Conservation (phyloP, 371 early-diverging fungal species). For the Rhizoclosmatium hyalinum region DNA sequence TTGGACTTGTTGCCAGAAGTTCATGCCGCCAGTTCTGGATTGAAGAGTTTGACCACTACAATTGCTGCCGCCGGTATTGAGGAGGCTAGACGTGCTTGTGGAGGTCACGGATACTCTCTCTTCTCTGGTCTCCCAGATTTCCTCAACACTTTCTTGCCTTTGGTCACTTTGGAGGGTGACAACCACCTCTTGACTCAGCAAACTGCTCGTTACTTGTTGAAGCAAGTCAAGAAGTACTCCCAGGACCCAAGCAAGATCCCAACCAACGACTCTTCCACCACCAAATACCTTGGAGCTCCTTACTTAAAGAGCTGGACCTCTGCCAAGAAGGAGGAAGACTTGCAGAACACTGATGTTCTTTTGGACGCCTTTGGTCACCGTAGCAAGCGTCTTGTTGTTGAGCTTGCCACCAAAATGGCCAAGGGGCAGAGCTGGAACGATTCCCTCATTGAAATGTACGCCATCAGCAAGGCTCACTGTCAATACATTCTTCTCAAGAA, state of each 20-base stretch:
- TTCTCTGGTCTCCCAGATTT: conserved; percentile 88
- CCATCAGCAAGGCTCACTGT: conserved; percentile 82
- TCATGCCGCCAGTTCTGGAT: conserved; percentile 89
- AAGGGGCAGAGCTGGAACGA: conserved; percentile 76
- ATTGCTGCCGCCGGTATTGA: conserved; percentile 85
- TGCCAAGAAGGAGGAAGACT: conserved; percentile 63
- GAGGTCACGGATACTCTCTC: conserved; percentile 91
- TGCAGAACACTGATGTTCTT: conserved; percentile 63
- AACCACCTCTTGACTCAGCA: conserved; percentile 87
- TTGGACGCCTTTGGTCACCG: conserved; percentile 87
- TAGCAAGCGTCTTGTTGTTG: conserved; percentile 79
- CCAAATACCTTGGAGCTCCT: conserved; percentile 76
- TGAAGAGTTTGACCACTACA: conserved; percentile 97
- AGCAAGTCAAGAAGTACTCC: conserved; percentile 76
- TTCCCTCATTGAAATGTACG: conserved; percentile 87
- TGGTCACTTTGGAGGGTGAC: conserved; percentile 85
- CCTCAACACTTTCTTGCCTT: conserved; percentile 90
- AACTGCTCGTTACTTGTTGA: conserved; percentile 86
- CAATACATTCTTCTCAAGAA: conserved; percentile 86
- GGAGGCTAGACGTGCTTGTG: conserved; percentile 88
- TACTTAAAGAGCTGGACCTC: conserved; percentile 56
- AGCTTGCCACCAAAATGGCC: conserved; percentile 73
- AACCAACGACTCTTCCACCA: conserved; percentile 59
- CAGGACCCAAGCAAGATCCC: conserved; percentile 22
- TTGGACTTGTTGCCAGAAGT: conserved; percentile 86